Base-by-base conservation (phyloP, 768 basidiomycete genomes). In the Cystobasidium onofrii region DNA sequence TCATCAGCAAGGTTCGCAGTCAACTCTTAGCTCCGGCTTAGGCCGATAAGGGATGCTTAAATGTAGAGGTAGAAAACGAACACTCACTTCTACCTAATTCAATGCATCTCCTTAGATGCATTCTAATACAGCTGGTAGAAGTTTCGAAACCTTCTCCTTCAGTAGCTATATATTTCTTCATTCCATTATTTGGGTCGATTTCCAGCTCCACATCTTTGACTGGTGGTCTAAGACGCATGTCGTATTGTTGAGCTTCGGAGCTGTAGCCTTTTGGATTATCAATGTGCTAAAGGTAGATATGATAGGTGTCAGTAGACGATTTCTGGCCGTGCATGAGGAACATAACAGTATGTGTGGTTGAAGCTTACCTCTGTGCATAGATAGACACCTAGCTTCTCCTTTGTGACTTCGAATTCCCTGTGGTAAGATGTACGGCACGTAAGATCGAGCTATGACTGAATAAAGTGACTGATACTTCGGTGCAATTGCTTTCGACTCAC, bases 111-210 rank as follows among this genome's bases (percentile, higher is more conserved):
- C 89, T 86, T 29, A 96, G 83, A 0, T 86, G 87, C 29, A 90
- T 85, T 29, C 91, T 84, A 39, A 91, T 87, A 23, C 90, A 86
- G 1, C 86, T 88, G 77, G 88, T 88, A 1, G 89, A 92, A 0
- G 93, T 95, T 76, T 92, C 91, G 92, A 92, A 97, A 6, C 90
- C 89, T 33, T 60, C 10, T 75, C 90, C 85, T 65, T 78, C 83
- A 46, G 88, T 94, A 0, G 90, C 90, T 83, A 91, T 91, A 80
- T 89, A 90, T 73, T 92, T 95, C 83, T 88, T 95, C 92, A 97
- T 94, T 1, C 92, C 94, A 0, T 89, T 91, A 15, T 84, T 82
- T 0, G 86, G 86, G 80, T 97, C 94, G 12, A 97, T 84, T 77
- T 93, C 89, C 0, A 95, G 84, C 78, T 97, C 94, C 43, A 85